Conservation (phyloP, 2,329 filamentous ascomycete genomes). For the Cercospora sojina region DNA sequence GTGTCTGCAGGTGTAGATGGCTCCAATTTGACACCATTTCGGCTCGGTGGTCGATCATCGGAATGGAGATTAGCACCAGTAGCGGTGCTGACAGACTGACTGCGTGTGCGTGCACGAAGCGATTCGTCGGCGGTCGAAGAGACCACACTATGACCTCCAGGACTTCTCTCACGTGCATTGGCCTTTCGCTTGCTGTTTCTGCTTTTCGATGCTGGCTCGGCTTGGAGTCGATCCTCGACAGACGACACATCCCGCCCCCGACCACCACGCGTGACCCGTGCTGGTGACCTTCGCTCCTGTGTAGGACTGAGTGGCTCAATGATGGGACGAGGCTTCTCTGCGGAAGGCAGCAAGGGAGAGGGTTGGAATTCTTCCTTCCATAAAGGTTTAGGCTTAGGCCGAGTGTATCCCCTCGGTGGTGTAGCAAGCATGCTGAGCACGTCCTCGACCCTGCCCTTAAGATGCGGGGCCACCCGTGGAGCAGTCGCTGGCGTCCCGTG, state of each 20-base stretch:
- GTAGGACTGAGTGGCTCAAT: conserved; percentile 39
- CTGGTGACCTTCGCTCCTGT: conserved; percentile 30
- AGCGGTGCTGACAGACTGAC: conserved; percentile 50
- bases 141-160: conserved; percentile 41
- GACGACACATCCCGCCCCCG: conserved; percentile 19
- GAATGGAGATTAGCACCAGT: conserved; percentile 42
- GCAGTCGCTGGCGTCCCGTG: conserved; percentile 30
- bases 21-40: conserved; percentile 49
- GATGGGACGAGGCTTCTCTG: conserved; percentile 31
- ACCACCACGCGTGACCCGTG: conserved; percentile 14
- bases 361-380: conserved; percentile 36
- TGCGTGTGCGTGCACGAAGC: conserved; percentile 47
- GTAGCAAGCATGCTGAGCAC: conserved; percentile 34
- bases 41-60: conserved; percentile 43
- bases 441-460: conserved; percentile 24
- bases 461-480: conserved; percentile 26
- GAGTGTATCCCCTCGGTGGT: conserved; percentile 21
- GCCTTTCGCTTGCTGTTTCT: conserved; percentile 17
- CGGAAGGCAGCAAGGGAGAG: conserved; percentile 21
- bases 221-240: conserved; percentile 19
- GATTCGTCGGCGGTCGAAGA: conserved; percentile 50
- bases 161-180: conserved; percentile 29
- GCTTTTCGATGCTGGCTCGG: conserved; percentile 19
- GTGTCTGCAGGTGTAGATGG: conserved; percentile 47
- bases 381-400: conserved; percentile 22